A percentile compares a stretch with the other conserved stretches of the same genome.
These are phyloP conservation scores for Fusarium albosuccineum DNA, from an alignment of 2,329 filamentous ascomycete species.

Conservation along the genomic window DNA sequence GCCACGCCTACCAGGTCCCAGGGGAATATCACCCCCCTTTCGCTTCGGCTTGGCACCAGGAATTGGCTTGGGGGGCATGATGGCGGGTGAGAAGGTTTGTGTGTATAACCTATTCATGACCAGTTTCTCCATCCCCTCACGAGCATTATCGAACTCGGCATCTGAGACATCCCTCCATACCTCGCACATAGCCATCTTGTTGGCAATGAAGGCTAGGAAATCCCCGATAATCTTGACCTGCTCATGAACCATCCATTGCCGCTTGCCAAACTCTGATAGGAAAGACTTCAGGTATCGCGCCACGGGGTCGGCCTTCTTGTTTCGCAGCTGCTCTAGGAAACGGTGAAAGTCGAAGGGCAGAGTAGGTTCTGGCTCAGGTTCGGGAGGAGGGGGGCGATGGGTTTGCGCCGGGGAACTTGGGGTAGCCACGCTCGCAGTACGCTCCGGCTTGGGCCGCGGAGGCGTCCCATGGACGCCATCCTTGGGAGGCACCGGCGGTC, in stretches of 20 bases:
- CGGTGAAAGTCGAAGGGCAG: conserved; percentile 97
- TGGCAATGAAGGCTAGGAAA: conserved; percentile 95
- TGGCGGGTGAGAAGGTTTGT: conserved; percentile 96
- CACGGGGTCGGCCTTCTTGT: conserved; percentile 97
- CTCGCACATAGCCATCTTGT: conserved; percentile 98
- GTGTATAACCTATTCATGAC: conserved; percentile 98
- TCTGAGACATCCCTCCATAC: conserved; percentile 97
- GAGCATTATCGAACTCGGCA: conserved; percentile 96
- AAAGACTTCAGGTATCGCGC: conserved; percentile 97
- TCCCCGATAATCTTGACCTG: conserved; percentile 99
- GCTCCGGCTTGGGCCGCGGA: conserved; percentile 56
- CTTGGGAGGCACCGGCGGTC: conserved; percentile 72
- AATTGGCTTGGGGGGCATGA: conserved; percentile 82
- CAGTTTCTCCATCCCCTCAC: conserved; percentile 99
- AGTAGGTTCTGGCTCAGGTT: conserved; percentile 82
- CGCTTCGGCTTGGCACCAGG: conserved; percentile 76
- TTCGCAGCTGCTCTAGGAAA: conserved; percentile 94
- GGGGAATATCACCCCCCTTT: conserved; percentile 74
- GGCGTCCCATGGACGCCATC: conserved; percentile 63
- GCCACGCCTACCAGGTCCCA: conserved; percentile 87
- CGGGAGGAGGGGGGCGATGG: conserved; percentile 76
- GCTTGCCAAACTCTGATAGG: conserved; percentile 92
- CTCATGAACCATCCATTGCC: conserved; percentile 99
- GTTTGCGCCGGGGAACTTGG: conserved; percentile 65
- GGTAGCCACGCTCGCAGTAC: conserved; percentile 45